phyloP scores from a whole-genome alignment of 129 eudicot species.

The Tagetes patula region DNA sequence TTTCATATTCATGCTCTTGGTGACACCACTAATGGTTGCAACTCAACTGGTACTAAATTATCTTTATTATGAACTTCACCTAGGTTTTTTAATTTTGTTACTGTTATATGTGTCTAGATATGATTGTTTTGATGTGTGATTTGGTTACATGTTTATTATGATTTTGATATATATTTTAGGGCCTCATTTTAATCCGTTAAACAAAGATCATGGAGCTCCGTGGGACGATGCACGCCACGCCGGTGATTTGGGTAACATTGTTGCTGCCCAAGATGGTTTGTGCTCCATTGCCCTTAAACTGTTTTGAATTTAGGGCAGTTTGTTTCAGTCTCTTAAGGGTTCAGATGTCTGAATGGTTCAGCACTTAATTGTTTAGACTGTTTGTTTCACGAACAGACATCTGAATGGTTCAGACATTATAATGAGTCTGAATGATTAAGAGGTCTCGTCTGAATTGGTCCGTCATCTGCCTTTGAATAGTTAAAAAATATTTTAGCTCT shows the following conservation, averaged over 20 bases:
- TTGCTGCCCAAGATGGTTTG: conserved; percentile 78
- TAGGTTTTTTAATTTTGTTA: conserved; percentile 1
- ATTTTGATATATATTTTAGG: conserved; percentile 41
- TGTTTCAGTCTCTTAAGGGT: too few species aligned
- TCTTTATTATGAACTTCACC: conserved; percentile 15
- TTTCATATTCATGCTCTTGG: conserved; percentile 99
- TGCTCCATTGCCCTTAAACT: conserved; percentile 3
- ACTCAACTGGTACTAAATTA: conserved; percentile 59
- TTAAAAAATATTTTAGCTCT: too few species aligned
- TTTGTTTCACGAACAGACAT: too few species aligned
- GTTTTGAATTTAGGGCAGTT: background rate
- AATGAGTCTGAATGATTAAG: too few species aligned
- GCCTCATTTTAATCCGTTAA: conserved; percentile 89
- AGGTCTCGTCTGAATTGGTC: too few species aligned
- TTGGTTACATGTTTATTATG: conserved; percentile 12
- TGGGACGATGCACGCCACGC: conserved; percentile 74
- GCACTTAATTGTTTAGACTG: too few species aligned
- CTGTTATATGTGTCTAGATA: background rate
- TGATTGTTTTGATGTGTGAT: background rate
- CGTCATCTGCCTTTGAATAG: too few species aligned
- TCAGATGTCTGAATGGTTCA: too few species aligned
- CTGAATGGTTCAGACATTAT: too few species aligned
- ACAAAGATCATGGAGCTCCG: conserved; percentile 90
- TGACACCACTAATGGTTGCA: conserved; percentile 97
- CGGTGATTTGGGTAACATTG: conserved; percentile 92